These are phyloP conservation scores for Scheffersomyces coipomensis DNA, from an alignment of 805 yeast species.

Conservation along the genomic window DNA sequence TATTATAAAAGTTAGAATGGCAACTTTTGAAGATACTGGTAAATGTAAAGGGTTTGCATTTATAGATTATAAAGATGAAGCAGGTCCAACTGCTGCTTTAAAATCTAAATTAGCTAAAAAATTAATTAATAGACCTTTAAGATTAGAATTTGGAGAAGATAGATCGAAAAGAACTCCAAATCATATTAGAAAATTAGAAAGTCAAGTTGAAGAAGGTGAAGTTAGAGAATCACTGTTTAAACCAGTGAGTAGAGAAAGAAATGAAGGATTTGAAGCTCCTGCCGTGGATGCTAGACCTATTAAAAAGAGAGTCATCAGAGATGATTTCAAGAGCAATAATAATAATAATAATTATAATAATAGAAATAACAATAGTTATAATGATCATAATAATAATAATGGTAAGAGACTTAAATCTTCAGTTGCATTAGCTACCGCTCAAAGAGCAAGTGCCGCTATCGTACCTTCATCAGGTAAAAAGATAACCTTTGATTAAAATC, in stretches of 20 bases:
- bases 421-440: constrained; percentile 83
- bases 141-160: constrained; percentile 95
- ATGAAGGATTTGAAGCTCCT: no score
- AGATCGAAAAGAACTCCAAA: constrained; percentile 73
- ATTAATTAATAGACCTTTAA: constrained; percentile 69
- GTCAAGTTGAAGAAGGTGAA: constrained; percentile 13
- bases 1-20: constrained; percentile 84
- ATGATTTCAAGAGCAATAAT: constrained; percentile 6
- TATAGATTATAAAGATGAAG: constrained; percentile 77
- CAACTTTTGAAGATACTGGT: constrained; percentile 95
- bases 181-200: constrained; percentile 25
- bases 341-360: constrained; percentile 34
- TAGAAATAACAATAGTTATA: constrained; percentile 13
- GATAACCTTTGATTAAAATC: constrained; percentile 57
- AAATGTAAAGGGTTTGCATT: constrained; percentile 97
- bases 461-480: constrained; percentile 91
- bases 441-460: constrained; percentile 84
- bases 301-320: constrained; percentile 4
- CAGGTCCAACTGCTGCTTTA: constrained; percentile 81
- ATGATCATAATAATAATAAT: constrained; percentile 20
- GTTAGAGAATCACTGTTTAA: constrained; percentile 1
- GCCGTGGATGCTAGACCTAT: constrained; percentile 8
- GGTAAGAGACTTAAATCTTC: constrained; percentile 68
- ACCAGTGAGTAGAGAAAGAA: constrained; percentile 11
- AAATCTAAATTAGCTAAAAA: constrained; percentile 65